Evolutionary conservation across 768 basidiomycete genomes (phyloP).

Genomic region (Hygrophorus pudorinus): DNA sequence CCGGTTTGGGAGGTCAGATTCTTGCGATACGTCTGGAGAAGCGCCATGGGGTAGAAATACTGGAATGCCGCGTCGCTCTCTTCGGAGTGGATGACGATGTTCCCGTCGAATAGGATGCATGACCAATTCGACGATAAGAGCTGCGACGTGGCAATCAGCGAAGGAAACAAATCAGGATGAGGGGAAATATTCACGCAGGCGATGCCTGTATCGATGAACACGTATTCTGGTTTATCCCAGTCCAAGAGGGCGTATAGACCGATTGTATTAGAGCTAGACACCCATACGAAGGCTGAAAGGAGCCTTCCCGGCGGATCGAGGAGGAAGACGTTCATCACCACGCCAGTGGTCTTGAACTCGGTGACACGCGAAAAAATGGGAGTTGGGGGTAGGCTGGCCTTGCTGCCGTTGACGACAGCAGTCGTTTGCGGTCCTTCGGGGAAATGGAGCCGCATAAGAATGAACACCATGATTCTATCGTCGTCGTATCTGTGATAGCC

Average conservation of each 20-base stretch:
- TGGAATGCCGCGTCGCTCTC: conserved; percentile 56
- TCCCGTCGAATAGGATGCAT: conserved; percentile 53
- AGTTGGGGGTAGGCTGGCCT: conserved; percentile 27
- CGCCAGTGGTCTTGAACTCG: conserved; percentile 52
- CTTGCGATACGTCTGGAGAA: conserved; percentile 26
- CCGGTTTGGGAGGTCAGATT: conserved; percentile 18
- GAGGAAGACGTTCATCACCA: conserved; percentile 72
- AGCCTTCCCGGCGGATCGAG: conserved; percentile 54
- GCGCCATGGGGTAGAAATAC: conserved; percentile 53
- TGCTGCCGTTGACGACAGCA: conserved; percentile 13
- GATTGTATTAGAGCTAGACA: conserved; percentile 40
- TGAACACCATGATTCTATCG: conserved; percentile 57
- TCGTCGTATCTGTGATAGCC: conserved; percentile 40
- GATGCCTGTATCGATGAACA: conserved; percentile 66
- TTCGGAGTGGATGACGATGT: conserved; percentile 69
- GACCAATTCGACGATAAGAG: conserved; percentile 67
- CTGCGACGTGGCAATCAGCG: conserved; percentile 21
- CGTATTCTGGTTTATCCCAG: conserved; percentile 56
- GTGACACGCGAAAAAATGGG: conserved; percentile 54
- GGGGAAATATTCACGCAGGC: conserved; percentile 46
- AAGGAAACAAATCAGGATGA: conserved; percentile 2
- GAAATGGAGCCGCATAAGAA: conserved; percentile 59
- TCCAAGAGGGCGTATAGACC: conserved; percentile 58
- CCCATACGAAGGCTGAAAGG: conserved; percentile 64
- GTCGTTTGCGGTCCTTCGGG: conserved; percentile 27